Evolutionary conservation across 768 basidiomycete species (phyloP), one percentile per base, ranked within the genome.

Genomic region (Cantharellus anzutake): DNA sequence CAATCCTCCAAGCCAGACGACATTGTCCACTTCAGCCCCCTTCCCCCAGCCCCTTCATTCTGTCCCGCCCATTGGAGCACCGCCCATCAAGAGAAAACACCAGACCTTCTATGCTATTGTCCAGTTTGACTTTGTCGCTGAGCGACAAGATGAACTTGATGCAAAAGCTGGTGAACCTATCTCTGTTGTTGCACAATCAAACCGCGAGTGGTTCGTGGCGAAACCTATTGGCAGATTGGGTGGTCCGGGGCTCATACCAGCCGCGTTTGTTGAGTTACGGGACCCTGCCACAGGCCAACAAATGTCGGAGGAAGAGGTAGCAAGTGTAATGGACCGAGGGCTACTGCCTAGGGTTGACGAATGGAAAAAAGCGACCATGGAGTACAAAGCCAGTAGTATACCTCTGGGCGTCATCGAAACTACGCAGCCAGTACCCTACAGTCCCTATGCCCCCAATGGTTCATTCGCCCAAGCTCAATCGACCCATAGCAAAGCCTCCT

Each of bases 121-220:
- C 37, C 79, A 91, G 62, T 94, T 97, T 67, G 93, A 98, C 67
- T 99, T 99, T 65, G 70, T 75, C 7, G 93, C 96, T n/a, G 96
- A 99, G 70, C 80, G 96, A 51, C 79, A 88, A 3, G 96, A 99
- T 68, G 96, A 99, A 67, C 81, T 99, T 52, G 93, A 94, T 62
- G 94, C 94, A 1, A 91, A 86, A 66, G 80, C 83, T 0, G 94
- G 93, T 41, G 96, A 99, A 66, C 78, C 88, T 4, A 88, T 99
- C 68, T 86, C 93, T 16, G 90, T 99, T 62, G 96, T 98, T 60
- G 96, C 96, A 0, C 96, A 98, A 70, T 97, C 93, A n/a, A 99
- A 98, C 68, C 89, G 91, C 64, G 96, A 99, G 70, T 99, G 96
- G 96, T 98, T 97, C 70, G 96, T 99, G 55, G 96, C 96, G 37